Base-by-base conservation (phyloP, 257 asterid species). In the Solanum medicagineum region DNA sequence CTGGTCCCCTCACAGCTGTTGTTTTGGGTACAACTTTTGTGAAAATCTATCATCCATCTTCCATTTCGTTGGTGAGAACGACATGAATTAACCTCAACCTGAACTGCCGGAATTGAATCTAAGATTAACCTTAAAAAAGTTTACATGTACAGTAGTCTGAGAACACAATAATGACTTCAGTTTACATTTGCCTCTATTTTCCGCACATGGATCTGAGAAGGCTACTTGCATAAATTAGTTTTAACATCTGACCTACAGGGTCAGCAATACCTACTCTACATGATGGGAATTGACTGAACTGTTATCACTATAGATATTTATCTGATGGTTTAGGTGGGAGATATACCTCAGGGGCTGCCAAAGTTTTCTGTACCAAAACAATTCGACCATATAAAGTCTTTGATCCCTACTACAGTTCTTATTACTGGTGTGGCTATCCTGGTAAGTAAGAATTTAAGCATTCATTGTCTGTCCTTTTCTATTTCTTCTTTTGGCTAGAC, bases 361-460 rank as follows among this genome's bases (percentile, higher is more conserved):
- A 91, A 86, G 65, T 95, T 97, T 88, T 93, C 99, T 71, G 84
- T 97, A 88, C 99, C 99, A 70, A 95, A 93, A 92, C 92, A 87
- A 84, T 95, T 97, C 88, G 91, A 88, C 47, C 85, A 93, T 74
- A 90, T 92, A 83, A 59, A 81, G 85, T 93, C 97, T 71, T 93
- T 97, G 89, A 91, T 97, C 90, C 95, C 98, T 51, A 97, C 98
- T 74, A 93, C 99, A 68, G 51, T 94, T 73, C 99, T 97, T 90
- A 97, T 97, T 88, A 97, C 99, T 85, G 99, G 99, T 4, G 99
- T 97, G 87, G 99, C 99, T 83, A 97, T 97, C 87, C 92, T 97
- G 96, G 99, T 97, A 90, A 89, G 93, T 85, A 86, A 84, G 85
- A 74, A 80, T 70, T 54, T 85, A 17, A 63, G 68, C 88, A 75